phyloP scores from a whole-genome alignment of 176 grass and related monocot genomes.

The Triticum turgidum region DNA sequence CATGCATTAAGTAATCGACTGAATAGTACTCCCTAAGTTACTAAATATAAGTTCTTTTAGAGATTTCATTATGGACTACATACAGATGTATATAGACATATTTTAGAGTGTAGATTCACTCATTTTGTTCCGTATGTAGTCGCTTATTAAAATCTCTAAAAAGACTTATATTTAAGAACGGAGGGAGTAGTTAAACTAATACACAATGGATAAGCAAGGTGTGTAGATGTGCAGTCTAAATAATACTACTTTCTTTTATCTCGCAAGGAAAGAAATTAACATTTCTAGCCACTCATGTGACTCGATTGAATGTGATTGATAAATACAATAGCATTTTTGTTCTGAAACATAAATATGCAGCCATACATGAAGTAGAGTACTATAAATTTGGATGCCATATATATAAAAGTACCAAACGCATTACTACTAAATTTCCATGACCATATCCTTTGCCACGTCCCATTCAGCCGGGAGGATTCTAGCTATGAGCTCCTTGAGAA shows the following conservation, averaged over 20 bases:
- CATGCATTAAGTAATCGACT: background rate
- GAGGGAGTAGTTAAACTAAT: background rate
- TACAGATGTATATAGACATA: too few relatives aligned
- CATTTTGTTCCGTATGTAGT: too few relatives aligned
- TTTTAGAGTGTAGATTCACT: too few relatives aligned
- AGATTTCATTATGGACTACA: too few relatives aligned
- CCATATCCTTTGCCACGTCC: background rate
- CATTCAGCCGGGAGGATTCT: background rate
- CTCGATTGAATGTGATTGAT: background rate
- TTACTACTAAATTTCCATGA: background rate
- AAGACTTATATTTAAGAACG: too few relatives aligned
- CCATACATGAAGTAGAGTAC: background rate
- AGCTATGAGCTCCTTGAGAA: background rate
- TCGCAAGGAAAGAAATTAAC: background rate
- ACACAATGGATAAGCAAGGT: background rate
- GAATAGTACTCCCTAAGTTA: too few relatives aligned
- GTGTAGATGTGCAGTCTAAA: background rate
- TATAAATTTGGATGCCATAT: background rate
- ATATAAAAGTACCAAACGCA: background rate
- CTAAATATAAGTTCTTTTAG: too few relatives aligned
- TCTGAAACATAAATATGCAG: background rate
- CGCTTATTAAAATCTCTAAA: too few relatives aligned
- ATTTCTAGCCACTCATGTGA: background rate
- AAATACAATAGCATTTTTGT: background rate
- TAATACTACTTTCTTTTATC: background rate